Evolutionary conservation across 2,329 filamentous ascomycete species (phyloP).

Genomic region (Arthrobotrys conoides): DNA sequence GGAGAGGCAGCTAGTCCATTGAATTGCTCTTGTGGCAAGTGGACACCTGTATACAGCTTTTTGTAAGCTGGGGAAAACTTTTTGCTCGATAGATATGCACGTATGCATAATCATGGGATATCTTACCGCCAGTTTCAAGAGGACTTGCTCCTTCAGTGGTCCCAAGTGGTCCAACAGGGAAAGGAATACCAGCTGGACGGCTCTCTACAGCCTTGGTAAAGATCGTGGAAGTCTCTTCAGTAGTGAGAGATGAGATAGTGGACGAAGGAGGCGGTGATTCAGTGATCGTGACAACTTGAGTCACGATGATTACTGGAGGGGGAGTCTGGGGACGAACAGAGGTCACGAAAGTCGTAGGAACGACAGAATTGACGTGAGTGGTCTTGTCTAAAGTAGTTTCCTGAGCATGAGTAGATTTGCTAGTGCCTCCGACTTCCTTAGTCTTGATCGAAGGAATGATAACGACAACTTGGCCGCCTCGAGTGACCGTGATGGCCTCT

Average conservation of each 20-base stretch:
- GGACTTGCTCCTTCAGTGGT: slow-evolving; percentile 36
- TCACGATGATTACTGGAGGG: slow-evolving; percentile 32
- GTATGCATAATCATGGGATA: neutral
- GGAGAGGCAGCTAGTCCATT: slow-evolving; percentile 50
- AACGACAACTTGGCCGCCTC: slow-evolving; percentile 25
- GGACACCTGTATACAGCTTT: slow-evolving; percentile 33
- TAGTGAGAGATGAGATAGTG: neutral
- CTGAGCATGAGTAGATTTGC: neutral
- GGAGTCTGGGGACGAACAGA: neutral
- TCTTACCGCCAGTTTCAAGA: slow-evolving; percentile 48
- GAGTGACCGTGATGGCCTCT: slow-evolving; percentile 32
- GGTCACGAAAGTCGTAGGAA: slow-evolving; percentile 38
- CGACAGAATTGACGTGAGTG: neutral
- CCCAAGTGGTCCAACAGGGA: slow-evolving; percentile 12
- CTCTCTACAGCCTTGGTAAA: slow-evolving; percentile 24
- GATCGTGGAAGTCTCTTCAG: neutral
- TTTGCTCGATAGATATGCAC: neutral
- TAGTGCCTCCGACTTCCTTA: neutral
- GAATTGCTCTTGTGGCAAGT: slow-evolving; percentile 39
- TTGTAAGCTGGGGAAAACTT: slow-evolving; percentile 1
- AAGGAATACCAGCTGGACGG: slow-evolving; percentile 14
- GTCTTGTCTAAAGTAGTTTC: neutral
- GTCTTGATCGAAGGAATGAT: slow-evolving; percentile 36
- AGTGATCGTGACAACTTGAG: slow-evolving; percentile 30
- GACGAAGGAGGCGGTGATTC: neutral